Base-by-base conservation (phyloP, 116 monocot species). In the Iris pallida region DNA sequence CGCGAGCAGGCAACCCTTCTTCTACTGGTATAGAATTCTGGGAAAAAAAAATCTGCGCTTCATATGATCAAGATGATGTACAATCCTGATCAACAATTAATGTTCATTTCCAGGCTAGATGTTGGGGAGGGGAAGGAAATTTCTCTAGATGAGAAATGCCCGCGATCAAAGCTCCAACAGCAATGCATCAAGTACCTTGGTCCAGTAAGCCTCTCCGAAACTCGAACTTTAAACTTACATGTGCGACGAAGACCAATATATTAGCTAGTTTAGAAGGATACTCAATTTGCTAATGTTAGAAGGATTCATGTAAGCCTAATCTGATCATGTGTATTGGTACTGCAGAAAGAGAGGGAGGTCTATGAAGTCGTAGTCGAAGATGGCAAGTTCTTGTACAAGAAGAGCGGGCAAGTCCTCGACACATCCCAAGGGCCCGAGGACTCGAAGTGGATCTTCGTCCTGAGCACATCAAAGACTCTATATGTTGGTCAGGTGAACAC, bases 181-280 rank as follows among this genome's bases (percentile, higher is more conserved):
- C 90, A 95, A 48, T 90, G 95, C 68, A 91, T 95, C 72, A 88
- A 94, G 57, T 99, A 99, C 73, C 99, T 99, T 20, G 99, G 94
- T 12, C 91, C 86, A 0, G 99, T 99, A 58, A 66, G 85, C 44
- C 20, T 76, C 60, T 16, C 14, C 14, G 0, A 47, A 30, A 30
- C 30, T 30, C 30, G 2, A 61, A 61, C 7, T n/a, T 30, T 44
- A 5, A 2, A 15, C 44, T 7, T 45, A 8, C 20, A 16, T 15
- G 15, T 51, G 49, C 7, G 49, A 4, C 13, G 7, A 51, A 7
- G 13, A 13, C 49, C 7, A 51, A 9, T 51, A 51, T 51, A 13
- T 51, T 13, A 30, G 30, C 30, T 30, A 1, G 3, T 0, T 30
- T 30, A 30, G 2, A 3, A 30, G 30, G 30, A 30, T 30, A 30